A percentile compares a stretch with the other conserved stretches of the same genome.
phyloP scores from a whole-genome alignment of 2,329 filamentous ascomycete genomes.

The Trichoderma oligosporum region DNA sequence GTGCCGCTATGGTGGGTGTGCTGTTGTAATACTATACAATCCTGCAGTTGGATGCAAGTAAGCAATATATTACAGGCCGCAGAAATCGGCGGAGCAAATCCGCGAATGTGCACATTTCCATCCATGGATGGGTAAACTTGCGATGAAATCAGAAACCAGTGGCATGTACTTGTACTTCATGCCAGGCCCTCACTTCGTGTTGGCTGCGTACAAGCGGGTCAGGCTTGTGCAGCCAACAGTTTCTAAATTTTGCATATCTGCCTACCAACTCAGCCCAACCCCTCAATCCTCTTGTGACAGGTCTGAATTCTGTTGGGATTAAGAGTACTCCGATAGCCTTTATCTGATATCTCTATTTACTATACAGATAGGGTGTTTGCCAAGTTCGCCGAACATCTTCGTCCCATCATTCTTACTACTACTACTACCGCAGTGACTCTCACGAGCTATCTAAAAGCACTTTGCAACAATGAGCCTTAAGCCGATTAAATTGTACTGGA shows the following conservation, averaged over 20 bases:
- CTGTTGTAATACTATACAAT: not conserved
- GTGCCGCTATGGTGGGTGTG: not conserved
- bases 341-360: not conserved
- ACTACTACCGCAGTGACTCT: not conserved
- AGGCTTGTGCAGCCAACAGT: too few species aligned
- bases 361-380: not conserved
- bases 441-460: not conserved
- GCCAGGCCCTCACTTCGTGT: not conserved
- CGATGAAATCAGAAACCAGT: not conserved
- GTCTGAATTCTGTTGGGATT: not conserved
- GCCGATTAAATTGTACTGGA: not conserved
- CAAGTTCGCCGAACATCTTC: not conserved
- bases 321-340: not conserved
- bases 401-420: not conserved
- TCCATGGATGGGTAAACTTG: not conserved
- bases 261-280: not conserved
- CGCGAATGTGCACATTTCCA: not conserved
- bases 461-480: not conserved
- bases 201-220: not conserved
- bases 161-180: not conserved
- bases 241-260: not conserved
- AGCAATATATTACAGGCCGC: not conserved
- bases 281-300: not conserved
- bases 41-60: not conserved
- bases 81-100: not conserved